Evolutionary conservation across 176 grass and related monocot species (phyloP).

Genomic region (Poa annua): DNA sequence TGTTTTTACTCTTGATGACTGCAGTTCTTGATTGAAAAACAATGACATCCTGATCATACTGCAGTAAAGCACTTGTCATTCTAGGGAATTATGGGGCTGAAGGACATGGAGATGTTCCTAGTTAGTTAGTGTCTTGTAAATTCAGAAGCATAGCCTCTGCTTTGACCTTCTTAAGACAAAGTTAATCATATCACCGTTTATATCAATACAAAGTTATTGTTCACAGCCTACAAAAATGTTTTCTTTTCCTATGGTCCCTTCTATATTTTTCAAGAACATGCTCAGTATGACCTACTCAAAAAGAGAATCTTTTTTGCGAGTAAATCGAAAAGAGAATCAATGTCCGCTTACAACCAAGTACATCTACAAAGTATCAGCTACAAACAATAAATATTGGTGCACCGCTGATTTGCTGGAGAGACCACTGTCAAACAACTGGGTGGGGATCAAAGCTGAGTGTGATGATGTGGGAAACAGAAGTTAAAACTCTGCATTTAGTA

Average conservation of each 20-base stretch:
- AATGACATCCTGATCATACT: background rate
- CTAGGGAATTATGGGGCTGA: background rate
- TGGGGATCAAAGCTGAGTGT: background rate
- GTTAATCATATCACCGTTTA: no score
- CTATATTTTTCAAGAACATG: constrained; percentile 1
- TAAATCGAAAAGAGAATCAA: background rate
- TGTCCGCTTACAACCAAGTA: background rate
- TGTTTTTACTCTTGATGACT: background rate
- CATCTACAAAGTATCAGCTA: background rate
- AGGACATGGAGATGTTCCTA: no score
- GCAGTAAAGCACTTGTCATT: background rate
- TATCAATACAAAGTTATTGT: no score
- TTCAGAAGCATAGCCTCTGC: no score
- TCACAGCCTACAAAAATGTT: no score
- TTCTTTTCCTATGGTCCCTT: background rate
- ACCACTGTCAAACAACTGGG: background rate
- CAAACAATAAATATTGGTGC: background rate
- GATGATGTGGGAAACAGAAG: background rate
- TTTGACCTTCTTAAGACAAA: no score
- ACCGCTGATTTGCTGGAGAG: background rate
- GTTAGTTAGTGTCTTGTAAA: no score
- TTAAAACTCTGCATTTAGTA: background rate
- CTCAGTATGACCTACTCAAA: background rate
- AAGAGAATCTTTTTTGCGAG: background rate
- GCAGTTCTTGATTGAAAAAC: background rate